Percentiles rank a stretch among this genome's conserved stretches.
Evolutionary conservation across 202 grass and related monocot genomes (phyloP).

Genomic region (Panicum virgatum): DNA sequence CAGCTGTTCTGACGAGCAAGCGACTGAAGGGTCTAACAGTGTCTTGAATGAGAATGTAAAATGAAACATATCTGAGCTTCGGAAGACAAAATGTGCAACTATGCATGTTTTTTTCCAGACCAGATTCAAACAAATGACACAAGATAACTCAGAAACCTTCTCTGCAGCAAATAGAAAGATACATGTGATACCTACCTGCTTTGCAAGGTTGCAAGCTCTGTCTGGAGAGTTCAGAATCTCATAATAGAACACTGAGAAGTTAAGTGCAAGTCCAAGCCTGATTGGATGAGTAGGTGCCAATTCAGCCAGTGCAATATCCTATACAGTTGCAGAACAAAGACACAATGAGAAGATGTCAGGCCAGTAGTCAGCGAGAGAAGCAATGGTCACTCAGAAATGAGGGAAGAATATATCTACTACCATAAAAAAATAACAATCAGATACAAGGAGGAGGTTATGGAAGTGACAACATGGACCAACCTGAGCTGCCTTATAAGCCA

Average conservation of each 20-base stretch:
- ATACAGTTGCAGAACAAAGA: slow-evolving; percentile 9
- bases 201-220: slow-evolving; percentile 77
- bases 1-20: neutral
- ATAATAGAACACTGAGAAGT: slow-evolving; percentile 87
- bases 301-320: slow-evolving; percentile 77
- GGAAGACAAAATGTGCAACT: neutral
- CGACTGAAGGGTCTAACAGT: neutral
- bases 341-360: neutral
- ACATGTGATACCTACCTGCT: slow-evolving; percentile 48
- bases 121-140: neutral
- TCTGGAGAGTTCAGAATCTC: slow-evolving; percentile 80
- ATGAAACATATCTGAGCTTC: neutral
- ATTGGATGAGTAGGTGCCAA: slow-evolving; percentile 74
- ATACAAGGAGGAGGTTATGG: neutral
- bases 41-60: neutral
- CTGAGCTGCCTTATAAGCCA: slow-evolving; percentile 71
- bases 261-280: slow-evolving; percentile 78
- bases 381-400: neutral
- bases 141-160: neutral
- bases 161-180: neutral
- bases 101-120: neutral
- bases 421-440: neutral
- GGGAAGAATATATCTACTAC: neutral
- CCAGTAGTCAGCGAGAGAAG: neutral
- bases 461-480: slow-evolving; percentile 30